Evolutionary conservation across 495 filamentous ascomycete species (phyloP), one percentile per base, ranked within the genome.

Genomic region (Aspergillus cristatus): DNA sequence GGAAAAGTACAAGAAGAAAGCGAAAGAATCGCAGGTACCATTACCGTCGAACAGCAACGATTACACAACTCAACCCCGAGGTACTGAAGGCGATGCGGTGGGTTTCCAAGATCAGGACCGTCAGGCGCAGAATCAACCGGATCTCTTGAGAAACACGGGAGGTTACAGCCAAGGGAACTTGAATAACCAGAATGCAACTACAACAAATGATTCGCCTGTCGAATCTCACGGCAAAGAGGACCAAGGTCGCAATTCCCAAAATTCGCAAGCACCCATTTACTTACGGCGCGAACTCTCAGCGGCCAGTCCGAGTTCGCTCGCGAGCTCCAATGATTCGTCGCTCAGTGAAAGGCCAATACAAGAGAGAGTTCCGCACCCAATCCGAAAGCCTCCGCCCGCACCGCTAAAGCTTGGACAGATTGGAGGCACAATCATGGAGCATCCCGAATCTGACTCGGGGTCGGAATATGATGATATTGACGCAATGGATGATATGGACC

Each of bases 1-100:
- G 58, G 91, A 97, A 32, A 79, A 82, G 41, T 98, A 96, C 57
- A 76, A 82, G 42, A 89, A 86, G 62, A 93, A 88, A 58, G 47
- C 93, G 11, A 95, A 93, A 56, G 86, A 95, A 33, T 63, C 78
- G 38, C 55, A 81, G 43, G 42, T 60, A 18, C 68, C 75, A 20
- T 70, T 71, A 8, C 69, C 77, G n/a, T 37, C 36, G n/a, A 14
- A 24, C 17, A 45, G 38, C 11, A 42, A 47, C 14, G 45, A 50
- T n/a, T 42, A 51, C 14, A 39, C 38, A 30, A n/a, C 17, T 15
- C 37, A 35, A 13, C 28, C 32, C 17, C 32, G 17, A 25, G 3
- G 12, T 15, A 14, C 18, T 11, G 37, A 24, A 32, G 32, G 13
- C 13, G 45, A n/a, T 26, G 36, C n/a, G n/a, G n/a, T n/a, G n/a